phyloP scores from a whole-genome alignment of 345 rosid species.

The Lenwebbia sp. region DNA sequence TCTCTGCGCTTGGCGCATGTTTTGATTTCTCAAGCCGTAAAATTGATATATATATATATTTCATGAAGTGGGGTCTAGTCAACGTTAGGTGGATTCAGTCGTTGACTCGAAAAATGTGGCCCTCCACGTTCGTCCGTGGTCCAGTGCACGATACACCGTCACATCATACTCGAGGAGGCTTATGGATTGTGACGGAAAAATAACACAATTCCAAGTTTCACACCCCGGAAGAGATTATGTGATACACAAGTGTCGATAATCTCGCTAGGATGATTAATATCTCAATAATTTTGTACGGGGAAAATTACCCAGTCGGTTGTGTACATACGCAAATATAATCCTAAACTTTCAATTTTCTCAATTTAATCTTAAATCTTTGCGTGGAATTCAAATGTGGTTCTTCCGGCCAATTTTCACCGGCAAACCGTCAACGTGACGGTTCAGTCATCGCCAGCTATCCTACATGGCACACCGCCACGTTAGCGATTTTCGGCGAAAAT shows the following conservation, averaged over 20 bases:
- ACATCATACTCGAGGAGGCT: neutral
- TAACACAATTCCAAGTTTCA: neutral
- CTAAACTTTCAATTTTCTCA: too few species aligned
- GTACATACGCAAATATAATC: too few species aligned
- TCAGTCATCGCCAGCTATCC: neutral
- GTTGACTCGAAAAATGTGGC: neutral
- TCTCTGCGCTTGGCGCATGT: too few species aligned
- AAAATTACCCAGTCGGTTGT: accelerated
- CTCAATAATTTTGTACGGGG: accelerated
- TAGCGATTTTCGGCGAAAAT: accelerated
- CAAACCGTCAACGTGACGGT: too few species aligned
- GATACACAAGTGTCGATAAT: neutral
- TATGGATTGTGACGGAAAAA: neutral
- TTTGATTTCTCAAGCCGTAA: neutral
- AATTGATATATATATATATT: neutral
- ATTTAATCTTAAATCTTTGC: neutral
- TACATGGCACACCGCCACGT: accelerated
- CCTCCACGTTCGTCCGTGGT: neutral
- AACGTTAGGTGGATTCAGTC: neutral
- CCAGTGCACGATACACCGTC: neutral
- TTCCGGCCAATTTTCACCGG: neutral
- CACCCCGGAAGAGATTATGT: neutral
- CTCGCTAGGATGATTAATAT: neutral
- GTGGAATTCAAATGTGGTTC: accelerated
- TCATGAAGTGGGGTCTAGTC: neutral